Conservation (phyloP, 2,329 filamentous ascomycete species). For the Herpotrichia juniperi region DNA sequence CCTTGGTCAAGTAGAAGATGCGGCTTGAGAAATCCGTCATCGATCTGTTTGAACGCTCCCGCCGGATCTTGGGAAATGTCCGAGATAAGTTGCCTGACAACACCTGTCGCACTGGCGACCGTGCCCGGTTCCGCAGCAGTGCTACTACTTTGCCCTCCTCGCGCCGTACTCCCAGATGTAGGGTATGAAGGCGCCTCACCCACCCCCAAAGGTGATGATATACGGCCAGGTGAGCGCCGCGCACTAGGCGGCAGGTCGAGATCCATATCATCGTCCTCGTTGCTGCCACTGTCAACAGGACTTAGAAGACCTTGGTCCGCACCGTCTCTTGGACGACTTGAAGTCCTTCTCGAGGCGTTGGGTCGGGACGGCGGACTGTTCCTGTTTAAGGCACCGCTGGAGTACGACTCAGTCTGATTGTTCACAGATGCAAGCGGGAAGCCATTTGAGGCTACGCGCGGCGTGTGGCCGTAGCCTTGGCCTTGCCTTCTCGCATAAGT, state of each 20-base stretch:
- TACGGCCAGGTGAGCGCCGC: constrained; percentile 51
- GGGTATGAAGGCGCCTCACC: constrained; percentile 43
- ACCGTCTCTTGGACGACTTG: constrained; percentile 55
- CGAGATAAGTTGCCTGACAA: constrained; percentile 80
- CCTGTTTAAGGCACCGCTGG: constrained; percentile 61
- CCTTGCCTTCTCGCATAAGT: constrained; percentile 83
- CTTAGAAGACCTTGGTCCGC: constrained; percentile 62
- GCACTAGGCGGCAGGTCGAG: constrained; percentile 67
- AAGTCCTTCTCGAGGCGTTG: constrained; percentile 57
- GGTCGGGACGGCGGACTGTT: constrained; percentile 53
- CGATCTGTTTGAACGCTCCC: constrained; percentile 87
- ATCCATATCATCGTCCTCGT: constrained; percentile 60
- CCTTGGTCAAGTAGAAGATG: constrained; percentile 78
- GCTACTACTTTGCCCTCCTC: constrained; percentile 20
- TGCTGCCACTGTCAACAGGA: constrained; percentile 54
- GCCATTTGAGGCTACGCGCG: constrained; percentile 61
- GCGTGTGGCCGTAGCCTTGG: constrained; percentile 76
- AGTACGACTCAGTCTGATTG: constrained; percentile 62
- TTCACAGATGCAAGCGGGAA: constrained; percentile 60
- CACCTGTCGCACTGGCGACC: constrained; percentile 72
- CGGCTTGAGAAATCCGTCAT: constrained; percentile 96
- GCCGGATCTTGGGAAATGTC: constrained; percentile 83
- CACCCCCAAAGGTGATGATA: constrained; percentile 34
- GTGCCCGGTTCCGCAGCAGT: constrained; percentile 22
- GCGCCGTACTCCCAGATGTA: constrained; percentile 41